Evolutionary conservation across 495 filamentous ascomycete species (phyloP).

Genomic region (Xanthoparmelia taractica): DNA sequence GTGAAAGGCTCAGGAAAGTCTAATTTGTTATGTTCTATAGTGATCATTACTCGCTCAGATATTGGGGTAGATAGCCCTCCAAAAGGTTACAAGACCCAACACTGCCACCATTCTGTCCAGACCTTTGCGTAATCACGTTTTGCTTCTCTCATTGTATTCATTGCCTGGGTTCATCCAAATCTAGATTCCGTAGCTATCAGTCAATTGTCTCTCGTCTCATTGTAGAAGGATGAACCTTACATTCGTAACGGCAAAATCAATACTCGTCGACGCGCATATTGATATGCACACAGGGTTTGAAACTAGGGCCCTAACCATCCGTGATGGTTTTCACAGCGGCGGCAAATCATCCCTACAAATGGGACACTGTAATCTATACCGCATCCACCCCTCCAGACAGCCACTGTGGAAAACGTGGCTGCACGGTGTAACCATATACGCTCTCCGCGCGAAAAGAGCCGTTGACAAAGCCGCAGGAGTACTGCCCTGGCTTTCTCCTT

Average conservation of each 20-base stretch:
- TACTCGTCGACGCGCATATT: background rate
- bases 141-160: background rate
- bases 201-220: background rate
- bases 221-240: background rate
- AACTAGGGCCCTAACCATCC: too few relatives aligned
- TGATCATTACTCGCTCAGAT: background rate
- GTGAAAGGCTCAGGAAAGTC: background rate
- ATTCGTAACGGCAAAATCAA: background rate
- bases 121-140: background rate
- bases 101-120: background rate
- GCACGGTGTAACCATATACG: conserved; percentile 97
- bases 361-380: conserved; percentile 84
- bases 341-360: conserved; percentile 89
- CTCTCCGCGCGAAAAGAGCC: conserved; percentile 65
- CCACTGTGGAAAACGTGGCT: conserved; percentile 90
- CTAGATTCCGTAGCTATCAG: background rate
- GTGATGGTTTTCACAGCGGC: conserved; percentile 71
- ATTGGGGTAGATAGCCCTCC: background rate
- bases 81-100: background rate
- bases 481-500: conserved; percentile 30
- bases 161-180: background rate
- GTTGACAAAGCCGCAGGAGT: conserved; percentile 48
- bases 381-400: conserved; percentile 95
- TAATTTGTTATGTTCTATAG: background rate
- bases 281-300: too few relatives aligned